These are phyloP conservation scores for Pezicula neosporulosa DNA, from an alignment of 2,329 filamentous ascomycete species.

Conservation along the genomic window DNA sequence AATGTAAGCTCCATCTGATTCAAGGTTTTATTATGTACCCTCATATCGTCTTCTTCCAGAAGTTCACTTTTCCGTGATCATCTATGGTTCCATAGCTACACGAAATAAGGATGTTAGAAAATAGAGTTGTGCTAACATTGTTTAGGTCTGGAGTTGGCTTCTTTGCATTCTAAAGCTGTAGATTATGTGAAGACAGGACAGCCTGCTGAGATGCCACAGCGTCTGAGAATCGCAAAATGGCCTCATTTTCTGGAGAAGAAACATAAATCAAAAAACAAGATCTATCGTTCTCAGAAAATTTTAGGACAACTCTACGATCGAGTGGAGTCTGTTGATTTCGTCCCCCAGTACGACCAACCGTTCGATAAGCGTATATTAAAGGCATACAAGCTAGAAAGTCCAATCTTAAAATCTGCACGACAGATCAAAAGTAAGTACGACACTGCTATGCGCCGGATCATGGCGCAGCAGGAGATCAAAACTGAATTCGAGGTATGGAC, in stretches of 20 bases:
- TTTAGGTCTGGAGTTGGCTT: slow-evolving; percentile 64
- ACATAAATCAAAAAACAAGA: slow-evolving; percentile 36
- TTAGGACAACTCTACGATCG: slow-evolving; percentile 82
- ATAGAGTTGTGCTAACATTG: slow-evolving; percentile 7
- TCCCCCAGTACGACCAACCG: slow-evolving; percentile 63
- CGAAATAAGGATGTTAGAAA: no score
- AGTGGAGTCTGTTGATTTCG: slow-evolving; percentile 64
- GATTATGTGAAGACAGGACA: slow-evolving; percentile 92
- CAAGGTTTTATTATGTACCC: neutral
- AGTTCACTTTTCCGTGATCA: no score
- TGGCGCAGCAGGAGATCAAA: slow-evolving; percentile 77
- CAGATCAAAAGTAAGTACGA: slow-evolving; percentile 78
- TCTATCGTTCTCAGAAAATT: slow-evolving; percentile 67
- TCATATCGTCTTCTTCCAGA: no score
- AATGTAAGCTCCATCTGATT: slow-evolving; percentile 50
- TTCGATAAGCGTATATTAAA: slow-evolving; percentile 76
- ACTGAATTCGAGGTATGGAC: slow-evolving; percentile 94
- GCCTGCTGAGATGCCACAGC: slow-evolving; percentile 61
- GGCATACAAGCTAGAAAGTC: slow-evolving; percentile 52
- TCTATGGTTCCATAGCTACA: no score
- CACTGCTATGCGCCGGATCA: slow-evolving; percentile 68
- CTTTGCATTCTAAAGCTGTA: slow-evolving; percentile 84
- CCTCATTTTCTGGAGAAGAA: slow-evolving; percentile 88
- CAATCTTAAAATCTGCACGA: slow-evolving; percentile 54
- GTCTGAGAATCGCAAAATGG: slow-evolving; percentile 60